These are phyloP conservation scores for Camelina hispida DNA, from an alignment of 345 rosid species.

Conservation along the genomic window DNA sequence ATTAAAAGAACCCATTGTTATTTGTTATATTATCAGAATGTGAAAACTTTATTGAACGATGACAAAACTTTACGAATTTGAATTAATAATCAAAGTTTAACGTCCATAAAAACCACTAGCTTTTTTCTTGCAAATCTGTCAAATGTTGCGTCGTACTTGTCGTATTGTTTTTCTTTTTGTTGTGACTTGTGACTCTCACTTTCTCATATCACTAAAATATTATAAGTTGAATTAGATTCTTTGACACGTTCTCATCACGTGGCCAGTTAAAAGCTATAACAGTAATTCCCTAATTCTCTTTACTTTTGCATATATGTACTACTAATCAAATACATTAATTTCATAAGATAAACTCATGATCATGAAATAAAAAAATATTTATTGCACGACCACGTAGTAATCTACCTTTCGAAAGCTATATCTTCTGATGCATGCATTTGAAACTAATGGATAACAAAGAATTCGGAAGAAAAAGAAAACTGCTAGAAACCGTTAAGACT, in stretches of 20 bases:
- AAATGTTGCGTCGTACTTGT: conserved; percentile 34
- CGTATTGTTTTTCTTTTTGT: conserved; percentile 13
- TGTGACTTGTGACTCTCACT: conserved; percentile 18
- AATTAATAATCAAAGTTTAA: conserved; percentile 22
- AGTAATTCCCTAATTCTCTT: not conserved
- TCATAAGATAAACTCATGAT: no score
- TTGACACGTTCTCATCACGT: conserved; percentile 40
- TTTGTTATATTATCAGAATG: not conserved
- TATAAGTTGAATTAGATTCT: conserved; percentile 26
- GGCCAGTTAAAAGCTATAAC: conserved; percentile 19
- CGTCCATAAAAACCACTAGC: conserved; percentile 14
- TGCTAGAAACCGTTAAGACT: no score
- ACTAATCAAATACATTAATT: no score
- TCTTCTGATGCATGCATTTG: no score
- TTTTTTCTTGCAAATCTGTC: conserved; percentile 38
- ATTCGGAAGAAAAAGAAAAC: no score
- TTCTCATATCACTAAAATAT: conserved; percentile 24
- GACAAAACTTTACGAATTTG: conserved; percentile 8
- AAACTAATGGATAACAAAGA: no score
- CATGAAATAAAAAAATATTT: no score
- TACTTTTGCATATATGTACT: no score
- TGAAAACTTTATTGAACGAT: not conserved
- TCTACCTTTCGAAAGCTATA: no score
- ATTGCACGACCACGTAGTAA: no score
- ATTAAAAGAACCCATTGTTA: not conserved